Percentiles rank a stretch among this genome's conserved stretches.
These are phyloP conservation scores for Dryas alaskensis DNA, from an alignment of 306 rosid species.

Conservation along the genomic window DNA sequence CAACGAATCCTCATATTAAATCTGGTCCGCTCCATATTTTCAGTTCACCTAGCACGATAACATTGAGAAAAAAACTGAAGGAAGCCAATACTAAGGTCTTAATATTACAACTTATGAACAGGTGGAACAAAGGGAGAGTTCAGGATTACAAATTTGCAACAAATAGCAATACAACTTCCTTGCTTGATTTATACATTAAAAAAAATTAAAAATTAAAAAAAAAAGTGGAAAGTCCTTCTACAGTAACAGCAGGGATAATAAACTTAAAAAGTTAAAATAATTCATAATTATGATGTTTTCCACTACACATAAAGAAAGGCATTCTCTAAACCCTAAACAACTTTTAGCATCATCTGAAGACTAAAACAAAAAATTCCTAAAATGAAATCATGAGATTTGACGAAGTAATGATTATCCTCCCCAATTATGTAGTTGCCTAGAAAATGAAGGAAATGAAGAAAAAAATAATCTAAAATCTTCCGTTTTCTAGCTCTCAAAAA, in stretches of 20 bases:
- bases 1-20: constrained; percentile 56
- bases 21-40: constrained; percentile 68
- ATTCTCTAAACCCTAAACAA: constrained; percentile 18
- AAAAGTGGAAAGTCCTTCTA: constrained; percentile 1
- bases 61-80: background rate
- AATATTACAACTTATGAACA: background rate
- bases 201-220: background rate
- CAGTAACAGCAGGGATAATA: constrained; percentile 24
- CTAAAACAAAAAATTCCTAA: background rate
- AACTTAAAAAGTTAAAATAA: constrained; percentile 24
- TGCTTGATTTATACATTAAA: background rate
- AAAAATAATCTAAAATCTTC: constrained; percentile 15
- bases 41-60: constrained; percentile 33
- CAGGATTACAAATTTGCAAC: constrained; percentile 8
- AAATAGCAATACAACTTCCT: background rate
- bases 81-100: background rate
- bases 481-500: constrained; percentile 19
- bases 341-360: constrained; percentile 13
- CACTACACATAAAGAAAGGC: constrained; percentile 36
- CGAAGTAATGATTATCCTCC: constrained; percentile 17
- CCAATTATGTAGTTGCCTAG: constrained; percentile 11
- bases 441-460: constrained; percentile 13
- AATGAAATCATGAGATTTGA: constrained; percentile 14
- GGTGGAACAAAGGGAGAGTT: background rate
- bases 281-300: constrained; percentile 36